Conservation (phyloP, 192 early-diverging fungal genomes). For the Glomus cerebriforme region DNA sequence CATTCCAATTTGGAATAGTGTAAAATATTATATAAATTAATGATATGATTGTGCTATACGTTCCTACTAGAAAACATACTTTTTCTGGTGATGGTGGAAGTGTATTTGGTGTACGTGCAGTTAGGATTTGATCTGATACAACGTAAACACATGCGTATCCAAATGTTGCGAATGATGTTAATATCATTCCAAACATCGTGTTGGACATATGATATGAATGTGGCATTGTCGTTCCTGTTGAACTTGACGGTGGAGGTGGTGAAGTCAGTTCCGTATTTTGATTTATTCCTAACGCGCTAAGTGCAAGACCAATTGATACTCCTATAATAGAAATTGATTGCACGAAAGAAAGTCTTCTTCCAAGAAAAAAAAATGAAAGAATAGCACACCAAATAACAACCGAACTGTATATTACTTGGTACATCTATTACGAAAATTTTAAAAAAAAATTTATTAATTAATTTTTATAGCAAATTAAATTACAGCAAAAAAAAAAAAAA, state of each 20-base stretch:
- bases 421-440: slow-evolving; percentile 46
- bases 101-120: slow-evolving; percentile 35
- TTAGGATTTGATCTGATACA: slow-evolving; percentile 53
- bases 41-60: slow-evolving; percentile 43
- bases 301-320: slow-evolving; percentile 51
- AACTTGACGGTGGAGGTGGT: not conserved
- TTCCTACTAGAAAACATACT: slow-evolving; percentile 54
- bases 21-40: slow-evolving; percentile 51
- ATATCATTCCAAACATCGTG: slow-evolving; percentile 51
- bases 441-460: not conserved
- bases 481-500: too few species aligned
- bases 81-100: slow-evolving; percentile 50
- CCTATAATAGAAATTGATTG: slow-evolving; percentile 61
- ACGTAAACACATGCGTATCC: slow-evolving; percentile 63
- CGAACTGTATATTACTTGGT: slow-evolving; percentile 63
- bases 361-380: slow-evolving; percentile 55
- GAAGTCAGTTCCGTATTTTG: slow-evolving; percentile 9
- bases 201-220: slow-evolving; percentile 11
- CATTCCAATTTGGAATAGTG: slow-evolving; percentile 56
- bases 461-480: too few species aligned
- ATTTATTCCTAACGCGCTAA: slow-evolving; percentile 53
- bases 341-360: slow-evolving; percentile 44
- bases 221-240: not conserved
- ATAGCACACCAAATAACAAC: slow-evolving; percentile 69
- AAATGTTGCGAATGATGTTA: slow-evolving; percentile 57